A percentile compares a stretch with the other conserved stretches of the same genome.
Conservation (phyloP, 345 rosid species). For the Trapa bicornis region DNA sequence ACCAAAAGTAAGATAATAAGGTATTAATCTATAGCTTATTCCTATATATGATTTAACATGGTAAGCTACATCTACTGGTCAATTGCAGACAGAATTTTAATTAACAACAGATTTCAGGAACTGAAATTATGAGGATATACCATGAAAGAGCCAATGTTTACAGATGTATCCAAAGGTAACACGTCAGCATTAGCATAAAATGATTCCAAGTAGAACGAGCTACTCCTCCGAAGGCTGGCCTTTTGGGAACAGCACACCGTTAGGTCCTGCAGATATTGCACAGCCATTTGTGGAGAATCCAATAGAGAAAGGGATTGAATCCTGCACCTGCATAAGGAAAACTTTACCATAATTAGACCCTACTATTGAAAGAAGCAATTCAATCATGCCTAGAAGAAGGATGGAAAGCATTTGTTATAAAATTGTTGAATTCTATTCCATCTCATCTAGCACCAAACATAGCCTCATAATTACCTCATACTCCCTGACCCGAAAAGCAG, state of each 20-base stretch:
- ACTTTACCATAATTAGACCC: neutral
- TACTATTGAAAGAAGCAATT: neutral
- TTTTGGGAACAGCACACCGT: slow-evolving; percentile 32
- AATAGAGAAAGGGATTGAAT: slow-evolving; percentile 40
- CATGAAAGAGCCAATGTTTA: slow-evolving; percentile 29
- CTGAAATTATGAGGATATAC: slow-evolving; percentile 17
- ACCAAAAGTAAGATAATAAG: neutral
- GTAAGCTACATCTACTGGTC: neutral
- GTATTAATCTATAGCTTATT: neutral
- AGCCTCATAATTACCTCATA: slow-evolving; percentile 28
- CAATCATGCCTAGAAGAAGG: neutral
- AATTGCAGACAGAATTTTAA: neutral
- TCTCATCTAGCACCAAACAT: neutral
- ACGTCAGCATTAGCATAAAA: slow-evolving; percentile 35
- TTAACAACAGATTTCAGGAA: neutral
- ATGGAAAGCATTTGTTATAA: neutral
- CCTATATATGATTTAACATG: neutral
- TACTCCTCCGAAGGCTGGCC: slow-evolving; percentile 31
- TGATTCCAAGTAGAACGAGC: slow-evolving; percentile 32
- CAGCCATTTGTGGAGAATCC: slow-evolving; percentile 35
- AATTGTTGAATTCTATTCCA: neutral
- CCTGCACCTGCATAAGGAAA: slow-evolving; percentile 38
- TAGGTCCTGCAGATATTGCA: slow-evolving; percentile 20
- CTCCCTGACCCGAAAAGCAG: slow-evolving; percentile 41
- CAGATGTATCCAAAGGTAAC: slow-evolving; percentile 25